Conservation (phyloP, 495 filamentous ascomycete genomes). For the Aspergillus nanangensis region DNA sequence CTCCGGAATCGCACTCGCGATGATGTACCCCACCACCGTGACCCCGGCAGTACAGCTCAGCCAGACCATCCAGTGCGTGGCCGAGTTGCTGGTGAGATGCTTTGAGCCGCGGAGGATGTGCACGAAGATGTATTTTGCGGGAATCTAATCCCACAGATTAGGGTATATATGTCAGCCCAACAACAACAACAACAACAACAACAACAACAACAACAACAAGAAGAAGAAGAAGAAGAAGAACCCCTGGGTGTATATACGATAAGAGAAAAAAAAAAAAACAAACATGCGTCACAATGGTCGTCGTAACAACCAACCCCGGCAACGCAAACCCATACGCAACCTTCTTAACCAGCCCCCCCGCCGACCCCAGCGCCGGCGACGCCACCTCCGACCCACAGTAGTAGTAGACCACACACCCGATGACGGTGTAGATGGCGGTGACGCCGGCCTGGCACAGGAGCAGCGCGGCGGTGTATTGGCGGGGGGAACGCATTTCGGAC, state of each 20-base stretch:
- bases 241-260: too few species aligned
- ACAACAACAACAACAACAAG: too few species aligned
- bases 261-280: constrained; percentile 50
- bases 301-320: constrained; percentile 40
- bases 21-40: constrained; percentile 49
- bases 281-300: constrained; percentile 17
- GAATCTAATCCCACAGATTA: constrained; percentile 22
- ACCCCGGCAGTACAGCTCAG: constrained; percentile 48
- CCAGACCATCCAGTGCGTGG: constrained; percentile 55
- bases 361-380: constrained; percentile 64
- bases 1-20: constrained; percentile 67
- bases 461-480: constrained; percentile 54
- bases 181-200: too few species aligned
- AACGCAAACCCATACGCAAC: constrained; percentile 67
- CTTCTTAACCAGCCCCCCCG: constrained; percentile 55
- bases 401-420: constrained; percentile 61
- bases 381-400: constrained; percentile 61
- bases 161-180: too few species aligned
- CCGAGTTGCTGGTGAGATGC: constrained; percentile 50
- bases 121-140: constrained; percentile 56
- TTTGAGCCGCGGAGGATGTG: constrained; percentile 48
- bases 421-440: constrained; percentile 58
- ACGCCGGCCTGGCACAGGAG: constrained; percentile 31
- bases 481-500: constrained; percentile 65
- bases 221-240: too few species aligned